These are phyloP conservation scores for Sclerotinia sclerotiorum DNA, from an alignment of 2,329 filamentous ascomycete genomes.

Conservation along the genomic window DNA sequence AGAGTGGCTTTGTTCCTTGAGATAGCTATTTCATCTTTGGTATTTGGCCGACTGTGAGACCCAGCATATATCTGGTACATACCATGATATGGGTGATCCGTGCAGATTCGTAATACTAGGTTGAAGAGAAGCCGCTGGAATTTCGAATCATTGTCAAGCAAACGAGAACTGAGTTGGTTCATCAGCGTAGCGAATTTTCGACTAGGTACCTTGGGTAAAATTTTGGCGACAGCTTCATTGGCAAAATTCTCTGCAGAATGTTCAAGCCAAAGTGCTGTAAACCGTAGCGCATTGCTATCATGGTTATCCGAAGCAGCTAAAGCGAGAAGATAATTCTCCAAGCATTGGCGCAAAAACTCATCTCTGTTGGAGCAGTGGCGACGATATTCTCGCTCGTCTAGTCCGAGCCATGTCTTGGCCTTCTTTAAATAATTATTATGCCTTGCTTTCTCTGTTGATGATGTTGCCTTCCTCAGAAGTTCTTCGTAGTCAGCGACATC, in stretches of 20 bases:
- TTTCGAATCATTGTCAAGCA: slow-evolving; percentile 65
- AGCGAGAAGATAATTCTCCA: slow-evolving; percentile 90
- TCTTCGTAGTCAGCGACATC: slow-evolving; percentile 74
- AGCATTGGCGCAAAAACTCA: slow-evolving; percentile 80
- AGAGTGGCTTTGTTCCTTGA: slow-evolving; percentile 74
- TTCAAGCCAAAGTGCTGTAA: slow-evolving; percentile 92
- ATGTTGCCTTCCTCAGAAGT: slow-evolving; percentile 47
- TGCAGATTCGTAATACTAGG: slow-evolving; percentile 80
- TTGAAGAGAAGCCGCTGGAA: slow-evolving; percentile 77
- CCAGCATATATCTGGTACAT: slow-evolving; percentile 96
- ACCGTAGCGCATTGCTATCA: slow-evolving; percentile 85
- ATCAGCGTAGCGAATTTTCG: slow-evolving; percentile 90
- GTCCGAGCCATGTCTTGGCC: slow-evolving; percentile 83
- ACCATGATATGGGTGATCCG: slow-evolving; percentile 92
- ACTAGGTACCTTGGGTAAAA: slow-evolving; percentile 75
- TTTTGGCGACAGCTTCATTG: slow-evolving; percentile 71
- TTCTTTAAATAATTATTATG: slow-evolving; percentile 64
- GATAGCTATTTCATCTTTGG: slow-evolving; percentile 71
- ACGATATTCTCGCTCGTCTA: slow-evolving; percentile 84
- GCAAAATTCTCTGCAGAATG: slow-evolving; percentile 73
- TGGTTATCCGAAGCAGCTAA: slow-evolving; percentile 83
- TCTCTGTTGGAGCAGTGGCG: slow-evolving; percentile 74
- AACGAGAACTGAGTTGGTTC: slow-evolving; percentile 93
- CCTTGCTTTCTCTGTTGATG: slow-evolving; percentile 53
- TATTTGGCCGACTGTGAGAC: slow-evolving; percentile 65